Conservation (phyloP, 2,329 filamentous ascomycete genomes). For the Sporothrix dimorphospora region DNA sequence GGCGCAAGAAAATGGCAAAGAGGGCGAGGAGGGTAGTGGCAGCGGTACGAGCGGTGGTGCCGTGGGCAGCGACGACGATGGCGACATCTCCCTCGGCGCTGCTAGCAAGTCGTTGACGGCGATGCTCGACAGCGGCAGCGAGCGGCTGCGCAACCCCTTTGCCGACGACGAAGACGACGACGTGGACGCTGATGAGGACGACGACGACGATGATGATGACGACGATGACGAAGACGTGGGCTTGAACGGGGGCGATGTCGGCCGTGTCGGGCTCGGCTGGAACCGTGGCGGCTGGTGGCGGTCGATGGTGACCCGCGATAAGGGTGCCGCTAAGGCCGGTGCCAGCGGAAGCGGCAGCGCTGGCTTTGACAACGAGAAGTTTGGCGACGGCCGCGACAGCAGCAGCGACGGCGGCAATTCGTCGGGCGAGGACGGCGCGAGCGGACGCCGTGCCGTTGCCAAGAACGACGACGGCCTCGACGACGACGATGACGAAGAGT, state of each 20-base stretch:
- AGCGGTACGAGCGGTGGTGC: background rate
- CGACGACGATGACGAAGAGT: constrained; percentile 65
- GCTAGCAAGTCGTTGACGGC: constrained; percentile 24
- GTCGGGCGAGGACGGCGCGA: constrained; percentile 51
- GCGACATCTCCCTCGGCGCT: constrained; percentile 20
- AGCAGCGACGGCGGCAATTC: constrained; percentile 32
- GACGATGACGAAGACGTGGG: constrained; percentile 46
- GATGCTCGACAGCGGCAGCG: constrained; percentile 31
- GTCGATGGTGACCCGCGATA: constrained; percentile 38
- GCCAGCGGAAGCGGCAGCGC: background rate
- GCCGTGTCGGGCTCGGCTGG: constrained; percentile 37
- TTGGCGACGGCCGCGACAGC: constrained; percentile 45
- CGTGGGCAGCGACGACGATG: background rate
- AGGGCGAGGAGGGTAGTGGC: constrained; percentile 34
- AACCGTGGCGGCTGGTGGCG: constrained; percentile 45
- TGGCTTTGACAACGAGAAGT: constrained; percentile 36
- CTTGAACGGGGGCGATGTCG: constrained; percentile 41
- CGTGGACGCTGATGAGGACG: constrained; percentile 46
- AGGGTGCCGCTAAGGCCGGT: background rate
- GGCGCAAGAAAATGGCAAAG: constrained; percentile 48
- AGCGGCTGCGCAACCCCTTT: constrained; percentile 54
- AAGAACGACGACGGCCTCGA: constrained; percentile 50
- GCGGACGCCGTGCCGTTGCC: constrained; percentile 52
- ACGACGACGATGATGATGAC: constrained; percentile 46
- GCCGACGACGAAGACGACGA: constrained; percentile 60